phyloP scores from a whole-genome alignment of 352 stramenopile species.

The Phytophthora aleatoria region DNA sequence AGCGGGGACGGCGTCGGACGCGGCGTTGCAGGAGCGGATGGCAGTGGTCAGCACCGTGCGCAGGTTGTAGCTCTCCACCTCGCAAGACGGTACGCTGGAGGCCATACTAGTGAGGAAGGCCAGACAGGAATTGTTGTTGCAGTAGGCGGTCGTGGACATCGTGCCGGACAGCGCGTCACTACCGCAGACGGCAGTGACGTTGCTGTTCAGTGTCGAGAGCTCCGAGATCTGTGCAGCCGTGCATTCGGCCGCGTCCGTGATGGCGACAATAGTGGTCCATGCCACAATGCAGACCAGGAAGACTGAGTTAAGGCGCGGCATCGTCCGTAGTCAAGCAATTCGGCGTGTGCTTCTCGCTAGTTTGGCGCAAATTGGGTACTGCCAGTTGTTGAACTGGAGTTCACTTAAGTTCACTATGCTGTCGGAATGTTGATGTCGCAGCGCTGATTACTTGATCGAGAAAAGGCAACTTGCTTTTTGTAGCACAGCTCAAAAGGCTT shows the following conservation, averaged over 20 bases:
- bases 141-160: slow-evolving; percentile 16
- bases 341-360: background rate
- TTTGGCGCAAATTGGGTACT: slow-evolving; percentile 18
- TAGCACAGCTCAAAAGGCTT: background rate
- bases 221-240: slow-evolving; percentile 26
- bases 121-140: slow-evolving; percentile 26
- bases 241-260: slow-evolving; percentile 25
- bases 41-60: slow-evolving; percentile 30
- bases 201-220: slow-evolving; percentile 28
- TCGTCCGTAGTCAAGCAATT: background rate
- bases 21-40: slow-evolving; percentile 30
- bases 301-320: background rate
- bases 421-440: slow-evolving; percentile 5
- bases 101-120: slow-evolving; percentile 29
- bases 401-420: background rate
- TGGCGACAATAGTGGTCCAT: background rate
- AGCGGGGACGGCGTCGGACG: slow-evolving; percentile 36
- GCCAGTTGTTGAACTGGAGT: background rate
- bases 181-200: slow-evolving; percentile 33
- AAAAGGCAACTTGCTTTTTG: slow-evolving; percentile 10
- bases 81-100: slow-evolving; percentile 33
- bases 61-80: slow-evolving; percentile 39
- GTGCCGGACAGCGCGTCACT: slow-evolving; percentile 31
- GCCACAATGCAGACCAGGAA: slow-evolving; percentile 1
- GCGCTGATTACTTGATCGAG: slow-evolving; percentile 21